phyloP scores from a whole-genome alignment of 306 rosid genomes.

The Carpinus viminea region DNA sequence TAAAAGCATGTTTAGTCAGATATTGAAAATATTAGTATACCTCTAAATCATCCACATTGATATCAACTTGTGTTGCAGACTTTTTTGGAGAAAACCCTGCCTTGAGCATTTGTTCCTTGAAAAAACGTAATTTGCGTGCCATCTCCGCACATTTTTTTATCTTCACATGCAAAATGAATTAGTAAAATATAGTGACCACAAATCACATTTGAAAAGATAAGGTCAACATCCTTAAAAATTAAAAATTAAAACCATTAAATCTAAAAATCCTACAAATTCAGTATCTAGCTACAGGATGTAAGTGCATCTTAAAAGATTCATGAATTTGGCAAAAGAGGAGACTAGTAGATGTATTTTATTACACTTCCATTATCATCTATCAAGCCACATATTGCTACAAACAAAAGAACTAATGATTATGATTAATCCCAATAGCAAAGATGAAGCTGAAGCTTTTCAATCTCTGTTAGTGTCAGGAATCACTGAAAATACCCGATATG shows the following conservation, averaged over 20 bases:
- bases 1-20: background rate
- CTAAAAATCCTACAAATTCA: background rate
- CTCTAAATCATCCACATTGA: conserved; percentile 81
- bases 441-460: background rate
- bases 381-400: background rate
- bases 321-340: background rate
- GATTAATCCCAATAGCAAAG: background rate
- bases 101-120: conserved; percentile 92
- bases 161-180: conserved; percentile 42
- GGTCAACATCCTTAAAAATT: conserved; percentile 9
- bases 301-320: conserved; percentile 3
- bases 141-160: conserved; percentile 91
- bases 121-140: conserved; percentile 86
- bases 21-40: conserved; percentile 35
- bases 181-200: conserved; percentile 18
- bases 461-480: background rate
- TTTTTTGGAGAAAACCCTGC: conserved; percentile 62
- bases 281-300: background rate
- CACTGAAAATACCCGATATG: background rate
- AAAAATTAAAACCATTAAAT: background rate
- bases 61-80: conserved; percentile 40
- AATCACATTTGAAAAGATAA: conserved; percentile 10
- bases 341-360: background rate
- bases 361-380: background rate
- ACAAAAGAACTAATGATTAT: background rate